Conservation (phyloP, 306 rosid species). For the Castanopsis chinensis region DNA sequence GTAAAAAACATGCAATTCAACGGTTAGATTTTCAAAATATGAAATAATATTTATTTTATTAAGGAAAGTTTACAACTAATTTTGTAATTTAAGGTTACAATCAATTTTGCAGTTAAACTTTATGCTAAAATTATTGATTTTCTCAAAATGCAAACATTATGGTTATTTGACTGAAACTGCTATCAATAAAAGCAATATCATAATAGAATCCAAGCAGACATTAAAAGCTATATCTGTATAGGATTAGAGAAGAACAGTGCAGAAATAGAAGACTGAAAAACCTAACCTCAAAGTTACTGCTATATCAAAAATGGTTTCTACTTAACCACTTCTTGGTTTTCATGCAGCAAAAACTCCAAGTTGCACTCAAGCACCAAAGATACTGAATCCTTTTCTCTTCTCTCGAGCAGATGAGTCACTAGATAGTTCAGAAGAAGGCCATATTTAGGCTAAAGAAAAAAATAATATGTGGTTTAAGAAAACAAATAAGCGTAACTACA, state of each 20-base stretch:
- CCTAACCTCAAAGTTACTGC: slow-evolving; percentile 17
- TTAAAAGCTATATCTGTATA: not conserved
- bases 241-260: not conserved
- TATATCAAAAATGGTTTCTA: not conserved
- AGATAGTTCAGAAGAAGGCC: not conserved
- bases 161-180: not conserved
- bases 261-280: not conserved
- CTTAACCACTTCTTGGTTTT: not conserved
- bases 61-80: no score
- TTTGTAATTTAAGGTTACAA: accelerated
- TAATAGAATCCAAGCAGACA: not conserved
- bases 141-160: not conserved
- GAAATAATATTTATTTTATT: no score
- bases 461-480: not conserved
- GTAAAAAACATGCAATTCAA: no score
- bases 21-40: no score
- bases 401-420: slow-evolving; percentile 8
- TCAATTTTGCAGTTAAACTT: no score
- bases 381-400: not conserved
- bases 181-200: not conserved
- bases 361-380: not conserved
- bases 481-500: not conserved
- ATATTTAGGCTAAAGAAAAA: not conserved
- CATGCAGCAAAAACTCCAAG: slow-evolving; percentile 18
- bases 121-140: no score